Evolutionary conservation across 2,329 filamentous ascomycete species (phyloP).

Genomic region (Arthrobotrys sphaeroides): DNA sequence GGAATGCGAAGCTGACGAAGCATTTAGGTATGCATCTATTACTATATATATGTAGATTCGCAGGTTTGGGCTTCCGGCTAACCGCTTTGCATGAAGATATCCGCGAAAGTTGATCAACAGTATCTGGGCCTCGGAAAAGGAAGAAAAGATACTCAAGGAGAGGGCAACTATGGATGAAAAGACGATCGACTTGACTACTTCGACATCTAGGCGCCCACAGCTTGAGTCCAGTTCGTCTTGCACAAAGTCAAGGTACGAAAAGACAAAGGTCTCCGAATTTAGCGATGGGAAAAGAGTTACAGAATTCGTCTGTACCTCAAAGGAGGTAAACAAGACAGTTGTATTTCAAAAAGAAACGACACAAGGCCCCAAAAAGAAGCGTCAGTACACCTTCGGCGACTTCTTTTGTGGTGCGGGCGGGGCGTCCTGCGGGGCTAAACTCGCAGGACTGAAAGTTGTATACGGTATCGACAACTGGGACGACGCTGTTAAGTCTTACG

Average conservation of each 20-base stretch:
- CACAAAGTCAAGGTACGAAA: not conserved
- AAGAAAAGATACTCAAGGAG: not conserved
- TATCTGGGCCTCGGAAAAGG: not conserved
- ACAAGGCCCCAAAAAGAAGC: slow-evolving; percentile 42
- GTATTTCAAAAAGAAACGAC: not conserved
- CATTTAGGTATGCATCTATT: slow-evolving; percentile 20
- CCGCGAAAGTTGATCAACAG: slow-evolving; percentile 2
- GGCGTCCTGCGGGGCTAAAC: slow-evolving; percentile 71
- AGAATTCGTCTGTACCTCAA: not conserved
- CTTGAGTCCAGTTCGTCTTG: not conserved
- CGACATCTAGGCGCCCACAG: not conserved
- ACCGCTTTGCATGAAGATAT: not conserved
- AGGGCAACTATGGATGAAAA: not conserved
- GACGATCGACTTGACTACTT: not conserved
- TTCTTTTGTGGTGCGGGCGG: slow-evolving; percentile 79
- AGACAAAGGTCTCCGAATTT: not conserved
- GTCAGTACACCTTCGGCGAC: slow-evolving; percentile 73
- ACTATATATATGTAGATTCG: too few species aligned
- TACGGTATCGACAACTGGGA: slow-evolving; percentile 73
- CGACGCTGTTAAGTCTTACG: slow-evolving; percentile 69
- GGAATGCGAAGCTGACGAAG: slow-evolving; percentile 36
- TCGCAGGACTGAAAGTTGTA: slow-evolving; percentile 69
- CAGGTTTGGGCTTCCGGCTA: too few species aligned
- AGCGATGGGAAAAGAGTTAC: not conserved
- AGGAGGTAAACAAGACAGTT: not conserved